Evolutionary conservation across 805 yeast species (phyloP).

Genomic region (Cyberlindnera euphorbiiphila): DNA sequence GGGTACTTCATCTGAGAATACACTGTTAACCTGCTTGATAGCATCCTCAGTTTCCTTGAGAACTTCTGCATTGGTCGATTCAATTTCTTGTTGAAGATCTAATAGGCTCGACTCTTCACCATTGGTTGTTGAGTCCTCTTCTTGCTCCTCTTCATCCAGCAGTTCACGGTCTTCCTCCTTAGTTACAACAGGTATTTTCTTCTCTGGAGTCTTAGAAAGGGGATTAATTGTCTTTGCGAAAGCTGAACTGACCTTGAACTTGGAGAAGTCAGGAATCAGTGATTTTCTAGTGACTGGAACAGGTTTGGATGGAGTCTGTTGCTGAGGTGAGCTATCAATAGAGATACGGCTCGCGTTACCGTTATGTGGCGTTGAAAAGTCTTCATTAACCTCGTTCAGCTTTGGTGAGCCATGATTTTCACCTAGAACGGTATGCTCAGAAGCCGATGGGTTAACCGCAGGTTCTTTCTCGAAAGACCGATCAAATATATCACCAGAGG

Average conservation of each 20-base stretch:
- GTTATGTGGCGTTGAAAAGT: conserved; percentile 13
- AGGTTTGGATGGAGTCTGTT: conserved; percentile 14
- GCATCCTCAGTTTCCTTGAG: conserved; percentile 29
- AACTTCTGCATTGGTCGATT: conserved; percentile 21
- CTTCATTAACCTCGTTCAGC: background rate
- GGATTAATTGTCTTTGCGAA: conserved; percentile 32
- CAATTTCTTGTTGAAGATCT: conserved; percentile 25
- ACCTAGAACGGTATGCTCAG: background rate
- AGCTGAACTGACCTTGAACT: conserved; percentile 31
- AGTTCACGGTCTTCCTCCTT: conserved; percentile 12
- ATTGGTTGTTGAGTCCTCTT: conserved; percentile 7
- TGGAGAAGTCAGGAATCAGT: conserved; percentile 30
- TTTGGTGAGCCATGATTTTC: conserved; percentile 1
- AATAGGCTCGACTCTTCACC: conserved; percentile 18
- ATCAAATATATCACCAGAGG: conserved; percentile 12
- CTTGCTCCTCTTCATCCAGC: conserved; percentile 11
- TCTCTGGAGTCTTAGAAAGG: background rate
- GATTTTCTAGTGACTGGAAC: conserved; percentile 23
- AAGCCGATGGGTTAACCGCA: background rate
- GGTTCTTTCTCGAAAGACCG: background rate
- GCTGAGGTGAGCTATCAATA: conserved; percentile 8
- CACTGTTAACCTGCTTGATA: conserved; percentile 23
- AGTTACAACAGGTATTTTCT: conserved; percentile 4
- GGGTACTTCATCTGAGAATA: conserved; percentile 14
- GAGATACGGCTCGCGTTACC: conserved; percentile 14